Evolutionary conservation across 495 filamentous ascomycete genomes (phyloP).

Genomic region (Rusavskia elegans): DNA sequence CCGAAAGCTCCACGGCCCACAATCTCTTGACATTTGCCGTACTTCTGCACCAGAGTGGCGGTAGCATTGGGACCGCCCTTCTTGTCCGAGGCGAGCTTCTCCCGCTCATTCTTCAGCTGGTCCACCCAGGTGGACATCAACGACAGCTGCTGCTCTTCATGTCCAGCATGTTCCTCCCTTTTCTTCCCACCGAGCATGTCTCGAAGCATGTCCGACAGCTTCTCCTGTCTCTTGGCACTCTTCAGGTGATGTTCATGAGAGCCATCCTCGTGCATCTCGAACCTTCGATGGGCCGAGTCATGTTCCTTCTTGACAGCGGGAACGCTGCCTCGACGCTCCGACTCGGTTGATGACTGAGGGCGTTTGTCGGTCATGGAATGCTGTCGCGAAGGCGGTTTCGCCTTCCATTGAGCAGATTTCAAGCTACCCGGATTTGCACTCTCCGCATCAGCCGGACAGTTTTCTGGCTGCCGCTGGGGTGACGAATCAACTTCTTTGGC

Average conservation of each 20-base stretch:
- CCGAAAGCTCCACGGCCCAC: constrained; percentile 96
- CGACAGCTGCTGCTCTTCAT: constrained; percentile 70
- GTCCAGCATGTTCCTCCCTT: constrained; percentile 47
- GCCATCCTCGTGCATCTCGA: constrained; percentile 43
- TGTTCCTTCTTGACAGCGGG: constrained; percentile 23
- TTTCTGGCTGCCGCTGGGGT: constrained; percentile 18
- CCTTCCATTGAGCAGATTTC: constrained; percentile 11
- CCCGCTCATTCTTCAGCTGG: constrained; percentile 76
- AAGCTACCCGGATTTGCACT: constrained; percentile 22
- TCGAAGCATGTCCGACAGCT: constrained; percentile 80
- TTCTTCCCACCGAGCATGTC: constrained; percentile 62
- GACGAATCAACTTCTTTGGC: constrained; percentile 19
- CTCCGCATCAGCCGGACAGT: constrained; percentile 24
- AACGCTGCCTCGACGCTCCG: constrained; percentile 28
- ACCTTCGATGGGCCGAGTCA: constrained; percentile 33
- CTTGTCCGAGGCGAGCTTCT: constrained; percentile 58
- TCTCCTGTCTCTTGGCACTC: constrained; percentile 81
- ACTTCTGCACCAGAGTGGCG: constrained; percentile 84
- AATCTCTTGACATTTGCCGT: constrained; percentile 96
- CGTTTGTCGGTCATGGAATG: constrained; percentile 20
- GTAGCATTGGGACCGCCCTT: constrained; percentile 61
- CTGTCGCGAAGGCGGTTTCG: constrained; percentile 20
- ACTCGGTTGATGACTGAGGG: constrained; percentile 24
- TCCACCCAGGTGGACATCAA: constrained; percentile 94
- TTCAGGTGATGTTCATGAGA: constrained; percentile 78